Evolutionary conservation across 2,329 filamentous ascomycete species (phyloP).

Genomic region (Pseudopithomyces maydicus): DNA sequence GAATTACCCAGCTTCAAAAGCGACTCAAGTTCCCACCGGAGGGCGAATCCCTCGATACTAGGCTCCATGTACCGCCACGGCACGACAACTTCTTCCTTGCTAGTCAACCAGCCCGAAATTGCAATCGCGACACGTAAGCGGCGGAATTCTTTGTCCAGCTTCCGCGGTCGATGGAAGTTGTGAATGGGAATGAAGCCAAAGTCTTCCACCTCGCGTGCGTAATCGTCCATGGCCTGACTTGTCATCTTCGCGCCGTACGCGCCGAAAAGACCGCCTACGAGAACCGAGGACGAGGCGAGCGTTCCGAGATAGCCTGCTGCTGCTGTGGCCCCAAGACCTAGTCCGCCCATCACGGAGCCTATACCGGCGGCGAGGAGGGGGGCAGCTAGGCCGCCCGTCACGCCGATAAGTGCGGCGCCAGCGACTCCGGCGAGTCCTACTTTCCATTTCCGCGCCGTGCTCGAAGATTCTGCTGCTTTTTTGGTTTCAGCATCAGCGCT

Average conservation of each 20-base stretch:
- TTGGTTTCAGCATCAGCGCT: constrained; percentile 77
- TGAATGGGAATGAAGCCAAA: constrained; percentile 80
- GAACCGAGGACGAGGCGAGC: constrained; percentile 76
- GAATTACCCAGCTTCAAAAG: constrained; percentile 78
- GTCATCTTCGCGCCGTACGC: constrained; percentile 87
- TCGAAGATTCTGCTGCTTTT: constrained; percentile 71
- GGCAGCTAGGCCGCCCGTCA: constrained; percentile 78
- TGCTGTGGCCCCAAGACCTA: constrained; percentile 74
- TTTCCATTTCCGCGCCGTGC: constrained; percentile 72
- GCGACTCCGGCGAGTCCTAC: constrained; percentile 87
- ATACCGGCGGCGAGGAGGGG: constrained; percentile 79
- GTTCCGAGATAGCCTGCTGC: constrained; percentile 80
- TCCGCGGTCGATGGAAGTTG: constrained; percentile 51
- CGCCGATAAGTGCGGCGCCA: constrained; percentile 83
- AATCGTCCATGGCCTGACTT: constrained; percentile 85
- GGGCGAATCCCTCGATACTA: constrained; percentile 77
- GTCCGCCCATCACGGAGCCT: constrained; percentile 76
- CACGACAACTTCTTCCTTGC: constrained; percentile 71
- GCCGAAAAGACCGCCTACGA: constrained; percentile 86
- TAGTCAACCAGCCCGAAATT: constrained; percentile 79
- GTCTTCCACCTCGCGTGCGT: constrained; percentile 83
- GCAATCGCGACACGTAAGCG: constrained; percentile 78
- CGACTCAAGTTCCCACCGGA: constrained; percentile 82
- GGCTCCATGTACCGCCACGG: constrained; percentile 80
- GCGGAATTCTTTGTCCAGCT: constrained; percentile 54